Percentiles rank a stretch among this genome's conserved stretches.
Evolutionary conservation across 2,329 filamentous ascomycete species (phyloP).

Genomic region (Colletotrichum sp.): DNA sequence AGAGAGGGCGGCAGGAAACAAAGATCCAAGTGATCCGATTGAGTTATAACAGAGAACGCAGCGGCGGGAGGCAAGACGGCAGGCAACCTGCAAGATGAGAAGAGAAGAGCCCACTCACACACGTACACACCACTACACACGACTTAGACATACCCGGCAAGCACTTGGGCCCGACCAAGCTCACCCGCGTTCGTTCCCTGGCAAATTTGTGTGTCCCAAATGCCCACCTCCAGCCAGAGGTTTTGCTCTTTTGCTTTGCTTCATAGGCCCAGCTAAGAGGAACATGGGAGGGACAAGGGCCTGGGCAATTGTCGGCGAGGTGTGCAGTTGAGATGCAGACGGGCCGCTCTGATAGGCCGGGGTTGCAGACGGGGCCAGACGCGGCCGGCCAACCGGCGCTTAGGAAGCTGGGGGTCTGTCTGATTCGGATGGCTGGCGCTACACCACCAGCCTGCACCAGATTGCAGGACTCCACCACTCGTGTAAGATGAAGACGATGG

Average conservation of each 20-base stretch:
- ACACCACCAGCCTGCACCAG: constrained; percentile 44
- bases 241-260: neutral
- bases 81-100: constrained; percentile 18
- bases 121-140: neutral
- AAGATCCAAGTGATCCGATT: constrained; percentile 16
- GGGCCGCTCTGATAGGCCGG: constrained; percentile 48
- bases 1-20: constrained; percentile 5
- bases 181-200: neutral
- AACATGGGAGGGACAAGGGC: constrained; percentile 19
- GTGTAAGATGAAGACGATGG: constrained; percentile 45
- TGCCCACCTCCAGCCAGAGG: constrained; percentile 11
- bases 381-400: constrained; percentile 51
- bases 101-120: neutral
- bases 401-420: constrained; percentile 45
- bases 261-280: constrained; percentile 19
- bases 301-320: constrained; percentile 33
- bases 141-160: neutral
- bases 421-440: constrained; percentile 50
- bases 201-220: neutral
- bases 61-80: constrained; percentile 10
- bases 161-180: constrained; percentile 11
- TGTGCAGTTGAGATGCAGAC: constrained; percentile 28
- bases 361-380: constrained; percentile 29
- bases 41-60: constrained; percentile 15
- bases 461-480: constrained; percentile 42